Conservation (phyloP, 371 early-diverging fungal genomes). For the Cokeromyces recurvatus region DNA sequence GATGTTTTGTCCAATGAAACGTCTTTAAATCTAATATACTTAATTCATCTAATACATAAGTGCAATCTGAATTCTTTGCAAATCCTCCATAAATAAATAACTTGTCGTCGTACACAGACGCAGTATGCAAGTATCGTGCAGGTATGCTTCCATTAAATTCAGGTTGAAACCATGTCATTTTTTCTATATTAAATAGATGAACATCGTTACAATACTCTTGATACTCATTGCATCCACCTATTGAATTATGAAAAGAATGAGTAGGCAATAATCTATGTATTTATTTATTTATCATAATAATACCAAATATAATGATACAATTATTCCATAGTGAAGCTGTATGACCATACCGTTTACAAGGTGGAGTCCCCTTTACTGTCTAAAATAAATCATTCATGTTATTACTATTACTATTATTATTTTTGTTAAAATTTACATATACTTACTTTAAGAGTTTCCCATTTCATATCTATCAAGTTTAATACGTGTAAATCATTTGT, state of each 20-base stretch:
- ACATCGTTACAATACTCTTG: slow-evolving; percentile 61
- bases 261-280: neutral
- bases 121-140: slow-evolving; percentile 54
- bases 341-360: slow-evolving; percentile 56
- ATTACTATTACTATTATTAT: slow-evolving; percentile 1
- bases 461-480: slow-evolving; percentile 44
- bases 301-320: slow-evolving; percentile 55
- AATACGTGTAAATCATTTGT: slow-evolving; percentile 58
- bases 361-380: slow-evolving; percentile 45
- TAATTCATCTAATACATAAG: slow-evolving; percentile 52
- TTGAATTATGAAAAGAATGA: neutral
- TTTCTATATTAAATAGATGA: slow-evolving; percentile 53
- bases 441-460: slow-evolving; percentile 46
- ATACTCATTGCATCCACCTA: slow-evolving; percentile 54
- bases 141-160: slow-evolving; percentile 47
- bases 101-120: slow-evolving; percentile 55
- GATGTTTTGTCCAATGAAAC: slow-evolving; percentile 51
- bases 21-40: slow-evolving; percentile 54
- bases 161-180: slow-evolving; percentile 54
- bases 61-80: slow-evolving; percentile 54
- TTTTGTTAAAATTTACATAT: neutral
- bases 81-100: slow-evolving; percentile 65
- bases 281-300: neutral
- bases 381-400: no score
- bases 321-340: slow-evolving; percentile 52